Evolutionary conservation across 2,329 filamentous ascomycete genomes (phyloP), one percentile per base, ranked within the genome.

Genomic region (Monosporascus sp.): DNA sequence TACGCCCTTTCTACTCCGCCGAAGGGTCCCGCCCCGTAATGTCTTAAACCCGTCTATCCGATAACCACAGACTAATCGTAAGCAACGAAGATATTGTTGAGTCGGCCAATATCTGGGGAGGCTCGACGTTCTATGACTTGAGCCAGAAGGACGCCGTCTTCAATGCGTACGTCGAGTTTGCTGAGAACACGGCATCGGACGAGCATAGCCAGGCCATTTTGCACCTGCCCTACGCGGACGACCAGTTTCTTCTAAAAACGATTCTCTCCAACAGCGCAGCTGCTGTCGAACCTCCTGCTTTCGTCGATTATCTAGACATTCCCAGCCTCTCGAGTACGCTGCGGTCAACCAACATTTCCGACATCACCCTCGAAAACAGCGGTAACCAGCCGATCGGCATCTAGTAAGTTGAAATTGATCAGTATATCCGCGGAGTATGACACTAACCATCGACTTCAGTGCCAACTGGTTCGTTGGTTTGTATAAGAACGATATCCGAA

Each of bases 81-180:
- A 14, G 31, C 40, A 20, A 19, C 9, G 6, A 41, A 38, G 46
- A 38, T 5, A 36, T 41, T 4, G 26, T 40, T 16, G 70, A 5
- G 60, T 66, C 5, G 69, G 67, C 71, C 22, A 51, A 69, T 2
- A 62, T 65, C 0, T 71, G 70, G 1, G 72, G 72, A 24, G 71
- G 71, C 22, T 68, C 69, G 52, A 71, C 69, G 2, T 73, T 69
- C 52, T 65, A 71, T 48, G 50, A 49, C 22, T 37, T 53, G 6
- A 43, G 50, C 5, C 46, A 50, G 17, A 56, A 48, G 26, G 52
- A 58, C 19, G 51, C 52, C 34, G 54, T 55, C 41, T 53, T 68
- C 64, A 5, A 68, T 59, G 59, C 57, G 5, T 56, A 54, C 3
- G 48, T 59, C 17, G 49, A 51, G 19, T 60, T 61, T 19, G 55